These are phyloP conservation scores for Nitzschia inconspicua DNA, from an alignment of 108 stramenopile species.

Conservation along the genomic window DNA sequence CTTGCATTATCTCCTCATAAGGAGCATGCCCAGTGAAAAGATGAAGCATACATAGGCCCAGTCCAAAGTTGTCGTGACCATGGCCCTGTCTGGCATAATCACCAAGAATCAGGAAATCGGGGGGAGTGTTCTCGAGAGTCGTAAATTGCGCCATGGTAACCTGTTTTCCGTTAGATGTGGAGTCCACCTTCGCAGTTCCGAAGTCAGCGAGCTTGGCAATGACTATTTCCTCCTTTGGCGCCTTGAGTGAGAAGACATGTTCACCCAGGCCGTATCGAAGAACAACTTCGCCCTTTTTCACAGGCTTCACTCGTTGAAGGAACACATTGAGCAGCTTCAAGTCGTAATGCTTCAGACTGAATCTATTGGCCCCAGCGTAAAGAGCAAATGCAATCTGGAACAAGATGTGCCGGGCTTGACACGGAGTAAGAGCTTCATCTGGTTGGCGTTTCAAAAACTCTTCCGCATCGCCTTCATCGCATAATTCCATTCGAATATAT, in stretches of 20 bases:
- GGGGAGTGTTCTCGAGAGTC: slow-evolving; percentile 96
- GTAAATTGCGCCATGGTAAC: slow-evolving; percentile 93
- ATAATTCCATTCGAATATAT: slow-evolving; percentile 98
- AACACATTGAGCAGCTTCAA: slow-evolving; percentile 98
- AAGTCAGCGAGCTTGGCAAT: slow-evolving; percentile 97
- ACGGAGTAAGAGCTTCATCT: slow-evolving; percentile 31
- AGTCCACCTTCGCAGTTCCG: slow-evolving; percentile 88
- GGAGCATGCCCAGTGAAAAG: slow-evolving; percentile 93
- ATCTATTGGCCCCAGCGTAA: slow-evolving; percentile 75
- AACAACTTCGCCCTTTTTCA: slow-evolving; percentile 31
- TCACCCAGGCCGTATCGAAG: slow-evolving; percentile 84
- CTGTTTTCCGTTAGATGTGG: slow-evolving; percentile 72
- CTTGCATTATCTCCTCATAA: slow-evolving; percentile 95
- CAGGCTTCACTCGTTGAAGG: slow-evolving; percentile 36
- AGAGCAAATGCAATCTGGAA: slow-evolving; percentile 96
- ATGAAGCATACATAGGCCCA: slow-evolving; percentile 95
- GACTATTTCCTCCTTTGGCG: slow-evolving; percentile 44
- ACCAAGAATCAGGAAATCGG: slow-evolving; percentile 90
- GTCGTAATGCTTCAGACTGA: slow-evolving; percentile 95
- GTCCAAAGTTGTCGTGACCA: slow-evolving; percentile 89
- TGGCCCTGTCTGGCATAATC: slow-evolving; percentile 82
- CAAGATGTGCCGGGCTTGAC: slow-evolving; percentile 56
- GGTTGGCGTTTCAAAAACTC: slow-evolving; percentile 74
- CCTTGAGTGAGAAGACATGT: slow-evolving; percentile 62
- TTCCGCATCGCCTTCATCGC: slow-evolving; percentile 91